Evolutionary conservation across 2,329 filamentous ascomycete genomes (phyloP), one percentile per base, ranked within the genome.

Genomic region (Arthroderma sp.): DNA sequence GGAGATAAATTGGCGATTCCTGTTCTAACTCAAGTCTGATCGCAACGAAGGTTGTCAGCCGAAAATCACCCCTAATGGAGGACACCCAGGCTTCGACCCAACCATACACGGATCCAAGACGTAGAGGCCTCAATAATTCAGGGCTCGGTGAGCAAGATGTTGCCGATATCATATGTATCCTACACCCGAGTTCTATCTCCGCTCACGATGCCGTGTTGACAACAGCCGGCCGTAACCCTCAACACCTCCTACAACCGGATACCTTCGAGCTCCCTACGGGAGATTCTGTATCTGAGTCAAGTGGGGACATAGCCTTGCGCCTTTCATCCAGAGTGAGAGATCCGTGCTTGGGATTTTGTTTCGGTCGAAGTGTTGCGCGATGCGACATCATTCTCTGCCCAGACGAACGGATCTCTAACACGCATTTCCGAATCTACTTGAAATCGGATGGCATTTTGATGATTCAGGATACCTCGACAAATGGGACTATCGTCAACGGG

Each of bases 381-480:
- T 91, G 85, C 62, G 91, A 98, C 56, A 70, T 85, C 42, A 64
- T 80, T 47, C 65, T 88, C 39, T 74, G 75, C 54, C 77, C 85
- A 40, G 72, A 80, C 50, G 82, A 89, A 52, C 59, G 76, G 84
- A 37, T 98, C 48, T 96, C 89, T 69, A 95, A 96, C 59, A 74
- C 83, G n/a, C 91, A 98, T 61, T 98, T 96, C 61, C 81, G 86
- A 43, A 94, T 98, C 49, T 94, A 83, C 58, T 73, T 94, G 54
- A 98, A 93, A 55, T 71, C 79, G n/a, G 78, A 85, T 50, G 85
- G 83, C 29, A 80, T 84, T 46, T 73, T 95, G 51, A 94, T 98
- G 86, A 69, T 96, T 8, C 81, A 94, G 61, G 91, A 98, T 58
- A 76, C 80, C 59, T 96, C 91, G 0, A 95, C 87, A n/a, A 98